Percentiles rank a stretch among this genome's conserved stretches.
Conservation (phyloP, 2,329 filamentous ascomycete genomes). For the Fusarium sp. region DNA sequence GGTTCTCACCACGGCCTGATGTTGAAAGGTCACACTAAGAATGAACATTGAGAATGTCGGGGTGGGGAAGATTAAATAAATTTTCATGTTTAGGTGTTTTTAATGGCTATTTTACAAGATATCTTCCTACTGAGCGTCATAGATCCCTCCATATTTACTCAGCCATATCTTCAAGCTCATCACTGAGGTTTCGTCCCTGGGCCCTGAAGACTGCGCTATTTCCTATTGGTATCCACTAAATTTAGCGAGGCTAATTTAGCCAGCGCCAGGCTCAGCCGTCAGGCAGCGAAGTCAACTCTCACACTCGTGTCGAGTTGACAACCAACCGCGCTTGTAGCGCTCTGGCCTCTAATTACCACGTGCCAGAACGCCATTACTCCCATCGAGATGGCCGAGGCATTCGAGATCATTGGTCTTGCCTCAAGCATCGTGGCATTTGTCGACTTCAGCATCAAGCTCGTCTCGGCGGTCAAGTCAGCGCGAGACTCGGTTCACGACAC, state of each 20-base stretch:
- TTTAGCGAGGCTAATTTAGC: background rate
- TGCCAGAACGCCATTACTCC: background rate
- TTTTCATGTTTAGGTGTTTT: background rate
- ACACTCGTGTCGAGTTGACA: background rate
- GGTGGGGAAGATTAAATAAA: background rate
- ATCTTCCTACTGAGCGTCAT: background rate
- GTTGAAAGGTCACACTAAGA: background rate
- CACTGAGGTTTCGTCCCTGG: no score
- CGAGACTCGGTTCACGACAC: background rate
- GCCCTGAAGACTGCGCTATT: background rate
- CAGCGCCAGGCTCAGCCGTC: background rate
- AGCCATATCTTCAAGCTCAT: no score
- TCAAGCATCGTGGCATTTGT: background rate
- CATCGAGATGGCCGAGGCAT: background rate
- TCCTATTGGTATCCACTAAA: background rate
- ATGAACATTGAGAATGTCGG: background rate
- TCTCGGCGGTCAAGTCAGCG: background rate
- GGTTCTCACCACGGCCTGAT: background rate
- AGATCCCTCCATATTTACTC: no score
- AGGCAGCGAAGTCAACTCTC: background rate
- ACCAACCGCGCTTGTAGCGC: background rate
- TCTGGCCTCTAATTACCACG: background rate
- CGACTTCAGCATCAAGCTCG: background rate
- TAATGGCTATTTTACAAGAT: background rate
- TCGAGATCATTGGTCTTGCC: background rate